phyloP scores from a whole-genome alignment of 75 land plant species.

The Picea sitchensis region DNA sequence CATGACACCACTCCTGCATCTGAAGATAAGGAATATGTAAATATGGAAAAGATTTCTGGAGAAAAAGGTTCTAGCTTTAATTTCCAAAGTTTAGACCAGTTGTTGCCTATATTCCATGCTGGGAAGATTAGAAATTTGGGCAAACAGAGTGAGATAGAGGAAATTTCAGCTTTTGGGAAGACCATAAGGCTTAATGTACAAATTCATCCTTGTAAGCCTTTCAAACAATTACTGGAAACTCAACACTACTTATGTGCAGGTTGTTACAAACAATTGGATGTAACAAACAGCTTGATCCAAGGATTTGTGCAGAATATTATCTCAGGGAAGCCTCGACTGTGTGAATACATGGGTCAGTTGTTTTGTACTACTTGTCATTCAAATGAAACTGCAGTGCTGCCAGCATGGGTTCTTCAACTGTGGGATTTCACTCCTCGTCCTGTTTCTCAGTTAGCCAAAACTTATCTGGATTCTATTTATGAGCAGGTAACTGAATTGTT shows the following conservation, averaged over 20 bases:
- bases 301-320: slow-evolving; percentile 32
- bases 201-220: slow-evolving; percentile 24
- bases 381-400: slow-evolving; percentile 45
- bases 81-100: background rate
- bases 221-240: slow-evolving; percentile 28
- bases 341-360: slow-evolving; percentile 48
- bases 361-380: slow-evolving; percentile 40
- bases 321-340: slow-evolving; percentile 29
- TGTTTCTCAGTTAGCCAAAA: slow-evolving; percentile 55
- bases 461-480: slow-evolving; percentile 51
- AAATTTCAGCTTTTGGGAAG: slow-evolving; percentile 21
- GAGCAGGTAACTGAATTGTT: slow-evolving; percentile 30
- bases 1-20: background rate
- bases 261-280: slow-evolving; percentile 26
- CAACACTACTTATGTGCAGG: slow-evolving; percentile 49
- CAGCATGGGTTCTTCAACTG: slow-evolving; percentile 33
- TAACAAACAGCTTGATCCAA: slow-evolving; percentile 24
- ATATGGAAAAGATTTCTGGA: background rate
- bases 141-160: slow-evolving; percentile 8
- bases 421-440: slow-evolving; percentile 44
- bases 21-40: slow-evolving; percentile 3
- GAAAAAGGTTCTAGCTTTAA: slow-evolving; percentile 5
- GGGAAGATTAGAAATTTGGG: background rate
- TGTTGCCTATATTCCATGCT: slow-evolving; percentile 20
- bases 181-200: slow-evolving; percentile 34